These are phyloP conservation scores for Macrolepiota albuminosa DNA, from an alignment of 768 basidiomycete genomes.

Conservation along the genomic window DNA sequence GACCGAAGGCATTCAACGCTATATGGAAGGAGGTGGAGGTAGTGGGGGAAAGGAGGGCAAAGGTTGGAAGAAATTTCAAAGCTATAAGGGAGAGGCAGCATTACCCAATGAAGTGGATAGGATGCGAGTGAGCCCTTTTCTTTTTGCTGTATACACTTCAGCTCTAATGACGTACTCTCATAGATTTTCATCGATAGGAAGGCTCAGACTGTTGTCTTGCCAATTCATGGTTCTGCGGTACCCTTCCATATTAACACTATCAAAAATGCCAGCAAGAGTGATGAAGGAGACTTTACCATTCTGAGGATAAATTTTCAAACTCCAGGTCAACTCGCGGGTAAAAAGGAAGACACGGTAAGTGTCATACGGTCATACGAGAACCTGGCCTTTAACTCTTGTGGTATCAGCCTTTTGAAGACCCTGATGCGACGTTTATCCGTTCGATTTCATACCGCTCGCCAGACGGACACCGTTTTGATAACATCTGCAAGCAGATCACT, in stretches of 20 bases:
- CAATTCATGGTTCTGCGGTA: conserved; percentile 92
- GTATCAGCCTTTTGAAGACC: conserved; percentile 88
- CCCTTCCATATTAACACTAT: conserved; percentile 99
- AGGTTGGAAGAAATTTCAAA: conserved; percentile 93
- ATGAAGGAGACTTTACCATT: conserved; percentile 93
- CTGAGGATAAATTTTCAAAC: conserved; percentile 98
- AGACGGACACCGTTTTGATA: conserved; percentile 86
- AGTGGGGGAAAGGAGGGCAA: conserved; percentile 82
- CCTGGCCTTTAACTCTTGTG: not conserved
- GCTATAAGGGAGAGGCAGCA: conserved; percentile 92
- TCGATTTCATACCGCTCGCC: conserved; percentile 91
- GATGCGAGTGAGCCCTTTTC: conserved; percentile 55
- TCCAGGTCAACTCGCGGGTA: conserved; percentile 93
- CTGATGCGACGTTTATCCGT: conserved; percentile 93
- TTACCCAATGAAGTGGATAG: conserved; percentile 80
- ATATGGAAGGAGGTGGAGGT: conserved; percentile 76
- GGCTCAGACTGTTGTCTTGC: conserved; percentile 83
- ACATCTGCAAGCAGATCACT: conserved; percentile 86
- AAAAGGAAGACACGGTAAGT: conserved; percentile 93
- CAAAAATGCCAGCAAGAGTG: conserved; percentile 96
- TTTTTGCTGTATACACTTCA: not conserved
- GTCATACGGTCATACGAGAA: not conserved
- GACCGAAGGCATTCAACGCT: conserved; percentile 74
- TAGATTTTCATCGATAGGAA: conserved; percentile 92
- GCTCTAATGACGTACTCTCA: not conserved